Evolutionary conservation across 805 yeast genomes (phyloP), one percentile per base, ranked within the genome.

Genomic region (Saturnispora diversa): DNA sequence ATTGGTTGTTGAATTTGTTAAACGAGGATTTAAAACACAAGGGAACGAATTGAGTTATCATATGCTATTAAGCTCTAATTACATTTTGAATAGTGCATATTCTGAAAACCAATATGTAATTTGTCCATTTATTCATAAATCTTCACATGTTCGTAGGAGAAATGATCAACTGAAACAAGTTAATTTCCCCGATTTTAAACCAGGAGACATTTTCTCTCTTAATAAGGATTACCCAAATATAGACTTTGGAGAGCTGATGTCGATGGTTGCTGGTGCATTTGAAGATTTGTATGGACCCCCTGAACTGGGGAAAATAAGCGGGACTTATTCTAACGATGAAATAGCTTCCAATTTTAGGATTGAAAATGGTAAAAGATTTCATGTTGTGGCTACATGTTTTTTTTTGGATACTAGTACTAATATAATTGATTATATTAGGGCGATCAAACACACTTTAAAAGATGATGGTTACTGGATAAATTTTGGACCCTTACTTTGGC

Each of bases 201-300:
- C 79, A 1, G 49, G 60, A 3, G 61, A 61, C 15, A 61, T 68
- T 12, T 55, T 67, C 4, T 48, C 51, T 15, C 39, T 69, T 8
- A 59, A 61, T 22, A 39, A 39, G 1, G 46, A 56, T 10, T 50
- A 66, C 36, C 74, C 75, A 0, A 40, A 48, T 0, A 63, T 74
- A 2, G 67, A 68, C 0, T 68, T 67, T 26, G 64, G 54, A 11
- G 76, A 75, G 6, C 55, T 75, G 34, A 74, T 83, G 82, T 73
- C 84, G 0, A 80, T 82, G 71, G 70, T 77, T 1, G 77, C 86
- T 0, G 92, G 92, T 0, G 77, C 84, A 0, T 83, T 83, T 53
- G 68, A 69, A 4, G 87, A 80, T 45, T 59, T 80, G 13, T 80
- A 78, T 53, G 84, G 84, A 0, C 77, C 80, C 0, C 53, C 59